Evolutionary conservation across 805 yeast species (phyloP).

Genomic region (Debaryomyces tyrocola): DNA sequence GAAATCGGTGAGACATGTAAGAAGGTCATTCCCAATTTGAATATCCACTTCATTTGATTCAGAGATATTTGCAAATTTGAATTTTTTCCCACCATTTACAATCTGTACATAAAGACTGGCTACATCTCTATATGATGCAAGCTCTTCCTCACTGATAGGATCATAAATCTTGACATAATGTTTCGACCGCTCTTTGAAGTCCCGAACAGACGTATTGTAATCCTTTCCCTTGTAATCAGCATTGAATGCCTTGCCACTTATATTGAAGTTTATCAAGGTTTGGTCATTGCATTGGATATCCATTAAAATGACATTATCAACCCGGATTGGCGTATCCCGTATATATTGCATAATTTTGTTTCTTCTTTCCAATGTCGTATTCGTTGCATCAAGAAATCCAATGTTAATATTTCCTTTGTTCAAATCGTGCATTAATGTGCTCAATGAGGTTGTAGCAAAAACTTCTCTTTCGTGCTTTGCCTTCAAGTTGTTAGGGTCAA

Average conservation of each 20-base stretch:
- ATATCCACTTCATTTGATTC: not conserved
- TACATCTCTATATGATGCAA: conserved; percentile 13
- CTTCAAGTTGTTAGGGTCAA: conserved; percentile 34
- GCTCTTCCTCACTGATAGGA: conserved; percentile 26
- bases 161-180: conserved; percentile 45
- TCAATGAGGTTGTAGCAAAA: conserved; percentile 35
- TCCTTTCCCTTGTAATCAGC: conserved; percentile 58
- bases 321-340: conserved; percentile 9
- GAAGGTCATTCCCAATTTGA: conserved; percentile 4
- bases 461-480: conserved; percentile 33
- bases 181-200: conserved; percentile 57
- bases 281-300: conserved; percentile 61
- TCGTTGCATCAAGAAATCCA: conserved; percentile 46
- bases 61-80: conserved; percentile 10
- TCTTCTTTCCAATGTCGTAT: conserved; percentile 37
- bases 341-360: conserved; percentile 27
- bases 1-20: conserved; percentile 9
- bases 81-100: conserved; percentile 28
- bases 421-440: conserved; percentile 31
- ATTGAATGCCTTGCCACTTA: conserved; percentile 62
- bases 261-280: conserved; percentile 55
- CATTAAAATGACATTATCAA: conserved; percentile 49
- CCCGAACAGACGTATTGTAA: conserved; percentile 53
- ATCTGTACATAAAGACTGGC: conserved; percentile 23
- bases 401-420: conserved; percentile 24